Percentiles rank a stretch among this genome's conserved stretches.
phyloP scores from a whole-genome alignment of 1,139 yeast species.

The Nematodospora anomalae region DNA sequence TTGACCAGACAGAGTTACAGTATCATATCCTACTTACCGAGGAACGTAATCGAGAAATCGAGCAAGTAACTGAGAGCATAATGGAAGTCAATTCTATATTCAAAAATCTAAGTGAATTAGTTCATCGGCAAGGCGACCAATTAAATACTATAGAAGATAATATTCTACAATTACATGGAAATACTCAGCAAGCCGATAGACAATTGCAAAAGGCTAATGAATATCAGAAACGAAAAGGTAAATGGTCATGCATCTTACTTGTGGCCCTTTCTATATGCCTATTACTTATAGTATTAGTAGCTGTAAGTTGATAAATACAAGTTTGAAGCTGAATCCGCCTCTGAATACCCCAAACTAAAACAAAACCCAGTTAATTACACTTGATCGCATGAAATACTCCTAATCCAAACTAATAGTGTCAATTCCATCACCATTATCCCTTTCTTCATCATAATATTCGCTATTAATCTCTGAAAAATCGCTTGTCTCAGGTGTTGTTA shows the following conservation, averaged over 20 bases:
- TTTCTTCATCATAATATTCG: constrained; percentile 9
- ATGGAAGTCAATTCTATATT: constrained; percentile 83
- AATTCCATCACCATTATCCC: constrained; percentile 20
- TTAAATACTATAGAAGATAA: constrained; percentile 83
- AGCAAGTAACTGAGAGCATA: constrained; percentile 73
- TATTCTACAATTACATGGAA: constrained; percentile 60
- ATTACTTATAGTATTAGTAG: constrained; percentile 39
- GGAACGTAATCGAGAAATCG: constrained; percentile 73
- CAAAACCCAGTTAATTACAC: too few species aligned
- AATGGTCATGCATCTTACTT: constrained; percentile 70
- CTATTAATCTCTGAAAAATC: constrained; percentile 13
- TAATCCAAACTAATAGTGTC: constrained; percentile 13
- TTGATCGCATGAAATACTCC: not conserved
- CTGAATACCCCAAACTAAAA: constrained; percentile 1
- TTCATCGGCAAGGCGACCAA: constrained; percentile 81
- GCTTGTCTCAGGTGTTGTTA: constrained; percentile 25
- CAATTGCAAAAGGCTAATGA: constrained; percentile 74
- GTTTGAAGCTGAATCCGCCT: too few species aligned
- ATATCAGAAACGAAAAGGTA: constrained; percentile 66
- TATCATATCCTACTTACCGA: constrained; percentile 68
- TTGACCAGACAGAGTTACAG: constrained; percentile 64
- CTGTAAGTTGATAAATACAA: constrained; percentile 29
- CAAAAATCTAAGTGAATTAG: constrained; percentile 74
- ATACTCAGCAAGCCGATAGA: constrained; percentile 67
- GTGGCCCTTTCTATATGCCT: constrained; percentile 43